Base-by-base conservation (phyloP, 352 stramenopile genomes). In the Globisporangium paddicum region DNA sequence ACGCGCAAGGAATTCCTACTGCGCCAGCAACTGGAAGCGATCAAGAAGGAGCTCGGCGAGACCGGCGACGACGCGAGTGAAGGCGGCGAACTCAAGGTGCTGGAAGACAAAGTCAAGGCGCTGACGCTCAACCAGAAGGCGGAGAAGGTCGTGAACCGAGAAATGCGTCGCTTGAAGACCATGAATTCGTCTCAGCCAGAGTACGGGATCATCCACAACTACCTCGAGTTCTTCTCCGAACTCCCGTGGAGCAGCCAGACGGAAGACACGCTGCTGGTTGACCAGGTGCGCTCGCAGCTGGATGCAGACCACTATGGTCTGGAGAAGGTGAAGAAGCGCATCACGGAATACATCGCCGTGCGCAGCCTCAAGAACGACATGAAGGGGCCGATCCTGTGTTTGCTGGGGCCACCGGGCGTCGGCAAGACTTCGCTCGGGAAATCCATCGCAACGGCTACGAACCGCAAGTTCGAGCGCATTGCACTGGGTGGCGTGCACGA, bases 21-120 rank as follows among this genome's bases (percentile, higher is more conserved):
- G 2, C 93, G 81, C n/a, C 96, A 99, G 72, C 97, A 99, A 69
- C 78, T 99, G 5, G 98, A 99, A 69, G 96, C 84, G 0, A 99
- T 99, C 68, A 99, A 99, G 76, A 99, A 99, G 49, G 95, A 99
- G 68, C 78, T 99, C 0, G 97, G 97, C 1, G 72, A 87, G 38
- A 66, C 55, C 1, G 64, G 69, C 2, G 75, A 87, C 10, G 75
- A 87, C 11, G 67, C 63, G 1, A 55, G 52, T 19, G 76, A 75
- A 26, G 64, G 63, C 3, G 64, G 71, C 14, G 79, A 91, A 7
- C 64, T 87, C 23, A 82, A 82, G 45, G 42, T 75, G 55, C 68
- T 91, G 30, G 79, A 89, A 58, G 77, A 86, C 30, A 72, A 80
- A 6, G 55, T 90, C 28, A 75, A 77, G 42, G 55, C 70, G 19